Conservation (phyloP, 495 filamentous ascomycete genomes). For the Xylaria telfairii region DNA sequence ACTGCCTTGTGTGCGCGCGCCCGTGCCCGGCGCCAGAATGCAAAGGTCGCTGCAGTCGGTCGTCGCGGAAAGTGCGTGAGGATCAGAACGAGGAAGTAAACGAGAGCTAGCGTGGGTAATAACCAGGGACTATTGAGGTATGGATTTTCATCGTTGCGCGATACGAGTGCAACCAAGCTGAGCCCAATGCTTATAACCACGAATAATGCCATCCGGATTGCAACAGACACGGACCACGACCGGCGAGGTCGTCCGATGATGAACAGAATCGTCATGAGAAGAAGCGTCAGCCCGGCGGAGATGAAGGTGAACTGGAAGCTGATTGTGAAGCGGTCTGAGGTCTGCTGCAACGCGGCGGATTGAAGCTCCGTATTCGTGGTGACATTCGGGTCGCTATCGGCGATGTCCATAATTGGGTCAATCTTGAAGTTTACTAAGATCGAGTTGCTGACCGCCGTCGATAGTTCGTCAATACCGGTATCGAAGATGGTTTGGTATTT, state of each 20-base stretch:
- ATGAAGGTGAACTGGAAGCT: conserved; percentile 76
- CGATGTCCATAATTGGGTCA: conserved; percentile 29
- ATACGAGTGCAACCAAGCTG: neutral
- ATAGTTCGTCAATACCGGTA: neutral
- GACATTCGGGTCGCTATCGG: conserved; percentile 13
- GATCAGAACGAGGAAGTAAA: conserved; percentile 36
- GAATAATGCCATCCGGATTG: neutral
- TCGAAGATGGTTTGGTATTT: neutral
- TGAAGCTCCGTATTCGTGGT: conserved; percentile 22
- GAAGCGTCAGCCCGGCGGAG: conserved; percentile 84
- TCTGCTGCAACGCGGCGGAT: conserved; percentile 4
- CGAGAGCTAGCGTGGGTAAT: conserved; percentile 40
- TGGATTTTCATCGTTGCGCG: neutral
- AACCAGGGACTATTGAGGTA: conserved; percentile 41
- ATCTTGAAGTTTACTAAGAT: conserved; percentile 37
- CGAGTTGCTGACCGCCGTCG: conserved; percentile 27
- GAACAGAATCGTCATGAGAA: conserved; percentile 67
- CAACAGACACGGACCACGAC: neutral
- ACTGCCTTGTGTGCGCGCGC: neutral
- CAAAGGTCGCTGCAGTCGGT: neutral
- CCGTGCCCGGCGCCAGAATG: conserved; percentile 2
- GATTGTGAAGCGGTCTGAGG: conserved; percentile 56
- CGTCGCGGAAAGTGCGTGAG: conserved; percentile 35
- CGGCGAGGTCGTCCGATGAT: neutral
- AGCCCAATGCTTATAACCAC: neutral